phyloP scores from a whole-genome alignment of 208 protist genomes.

The Porcisia hertigi region DNA sequence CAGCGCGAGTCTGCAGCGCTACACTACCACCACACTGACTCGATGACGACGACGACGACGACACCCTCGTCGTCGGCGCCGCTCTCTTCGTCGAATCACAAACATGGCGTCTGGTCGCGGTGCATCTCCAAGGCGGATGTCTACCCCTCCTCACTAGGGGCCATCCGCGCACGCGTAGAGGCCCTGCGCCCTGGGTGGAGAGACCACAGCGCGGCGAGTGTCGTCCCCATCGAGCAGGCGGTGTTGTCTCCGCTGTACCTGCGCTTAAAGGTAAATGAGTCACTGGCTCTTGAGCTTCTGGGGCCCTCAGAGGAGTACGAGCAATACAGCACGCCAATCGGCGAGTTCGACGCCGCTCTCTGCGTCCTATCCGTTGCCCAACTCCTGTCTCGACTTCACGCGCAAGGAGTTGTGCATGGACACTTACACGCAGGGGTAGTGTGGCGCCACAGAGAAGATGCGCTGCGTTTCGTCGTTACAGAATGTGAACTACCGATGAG shows the following conservation, averaged over 20 bases:
- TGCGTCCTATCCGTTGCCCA: slow-evolving; percentile 33
- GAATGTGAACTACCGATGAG: slow-evolving; percentile 67
- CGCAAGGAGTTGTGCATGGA: slow-evolving; percentile 51
- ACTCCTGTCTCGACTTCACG: slow-evolving; percentile 50
- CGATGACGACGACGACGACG: background rate
- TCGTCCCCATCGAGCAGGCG: slow-evolving; percentile 39
- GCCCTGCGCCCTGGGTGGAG: slow-evolving; percentile 7
- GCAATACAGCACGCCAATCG: slow-evolving; percentile 17
- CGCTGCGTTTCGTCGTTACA: slow-evolving; percentile 33
- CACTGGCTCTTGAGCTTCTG: slow-evolving; percentile 1
- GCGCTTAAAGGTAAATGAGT: slow-evolving; percentile 26
- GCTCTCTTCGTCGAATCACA: background rate
- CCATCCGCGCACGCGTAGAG: slow-evolving; percentile 12
- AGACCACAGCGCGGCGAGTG: background rate
- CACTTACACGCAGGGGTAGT: slow-evolving; percentile 46
- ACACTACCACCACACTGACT: background rate
- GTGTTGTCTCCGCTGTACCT: slow-evolving; percentile 53
- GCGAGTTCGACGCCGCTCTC: slow-evolving; percentile 42
- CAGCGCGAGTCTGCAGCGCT: background rate
- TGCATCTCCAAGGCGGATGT: slow-evolving; percentile 19
- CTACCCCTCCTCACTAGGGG: slow-evolving; percentile 20
- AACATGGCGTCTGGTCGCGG: slow-evolving; percentile 3
- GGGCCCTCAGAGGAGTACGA: slow-evolving; percentile 16
- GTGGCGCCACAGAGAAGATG: slow-evolving; percentile 8
- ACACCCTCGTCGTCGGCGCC: background rate